These are phyloP conservation scores for Ceratocystis papillata DNA, from an alignment of 2,329 filamentous ascomycete genomes.

Conservation along the genomic window DNA sequence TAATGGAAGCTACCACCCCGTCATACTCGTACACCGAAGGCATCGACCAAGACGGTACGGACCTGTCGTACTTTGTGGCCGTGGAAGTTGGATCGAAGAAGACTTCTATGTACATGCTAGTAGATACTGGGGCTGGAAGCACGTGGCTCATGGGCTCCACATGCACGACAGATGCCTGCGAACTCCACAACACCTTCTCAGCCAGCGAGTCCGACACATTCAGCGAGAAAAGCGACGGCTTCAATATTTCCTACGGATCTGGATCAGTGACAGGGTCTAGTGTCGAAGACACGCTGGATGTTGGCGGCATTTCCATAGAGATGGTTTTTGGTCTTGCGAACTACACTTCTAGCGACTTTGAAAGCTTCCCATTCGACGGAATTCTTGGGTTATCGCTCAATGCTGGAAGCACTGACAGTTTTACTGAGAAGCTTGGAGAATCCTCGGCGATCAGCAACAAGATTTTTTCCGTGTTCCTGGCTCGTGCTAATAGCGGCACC, in stretches of 20 bases:
- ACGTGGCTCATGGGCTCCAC: slow-evolving; percentile 72
- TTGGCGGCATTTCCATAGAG: slow-evolving; percentile 54
- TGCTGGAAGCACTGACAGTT: slow-evolving; percentile 49
- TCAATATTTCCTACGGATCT: slow-evolving; percentile 64
- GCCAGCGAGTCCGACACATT: slow-evolving; percentile 54
- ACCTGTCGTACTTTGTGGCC: slow-evolving; percentile 55
- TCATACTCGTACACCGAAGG: slow-evolving; percentile 41
- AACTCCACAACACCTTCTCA: slow-evolving; percentile 59
- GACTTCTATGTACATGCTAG: slow-evolving; percentile 49
- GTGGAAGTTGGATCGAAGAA: slow-evolving; percentile 45
- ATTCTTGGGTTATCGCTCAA: slow-evolving; percentile 68
- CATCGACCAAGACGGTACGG: slow-evolving; percentile 53
- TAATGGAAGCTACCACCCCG: slow-evolving; percentile 39
- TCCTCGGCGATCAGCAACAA: slow-evolving; percentile 44
- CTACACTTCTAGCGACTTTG: slow-evolving; percentile 62
- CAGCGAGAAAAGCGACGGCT: slow-evolving; percentile 42
- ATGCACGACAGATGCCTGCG: slow-evolving; percentile 57
- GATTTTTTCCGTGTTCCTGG: slow-evolving; percentile 57
- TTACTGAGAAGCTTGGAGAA: slow-evolving; percentile 51
- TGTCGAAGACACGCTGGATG: slow-evolving; percentile 53
- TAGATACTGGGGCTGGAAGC: slow-evolving; percentile 58
- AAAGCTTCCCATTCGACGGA: slow-evolving; percentile 72
- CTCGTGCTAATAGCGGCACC: slow-evolving; percentile 51
- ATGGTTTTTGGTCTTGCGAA: slow-evolving; percentile 64
- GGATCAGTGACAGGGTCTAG: slow-evolving; percentile 59